Conservation (phyloP, 768 basidiomycete genomes). For the Boletus edulis region DNA sequence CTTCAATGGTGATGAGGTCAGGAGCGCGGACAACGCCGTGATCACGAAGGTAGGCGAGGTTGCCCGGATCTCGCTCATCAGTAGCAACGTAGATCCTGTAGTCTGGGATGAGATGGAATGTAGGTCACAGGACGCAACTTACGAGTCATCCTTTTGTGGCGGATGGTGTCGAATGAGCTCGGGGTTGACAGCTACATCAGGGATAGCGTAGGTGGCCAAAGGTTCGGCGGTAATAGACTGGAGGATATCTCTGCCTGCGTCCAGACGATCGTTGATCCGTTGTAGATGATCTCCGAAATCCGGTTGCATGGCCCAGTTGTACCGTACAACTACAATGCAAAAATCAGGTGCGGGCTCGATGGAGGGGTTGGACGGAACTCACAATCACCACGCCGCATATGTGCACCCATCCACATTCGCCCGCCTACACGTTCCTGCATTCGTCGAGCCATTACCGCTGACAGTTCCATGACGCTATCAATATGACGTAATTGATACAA, state of each 20-base stretch:
- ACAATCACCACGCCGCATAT: conserved; percentile 47
- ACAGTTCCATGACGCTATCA: conserved; percentile 28
- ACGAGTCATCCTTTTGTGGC: conserved; percentile 24
- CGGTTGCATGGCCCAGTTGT: conserved; percentile 36
- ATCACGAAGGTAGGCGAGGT: conserved; percentile 32
- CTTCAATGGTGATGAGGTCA: conserved; percentile 43
- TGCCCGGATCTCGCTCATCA: conserved; percentile 40
- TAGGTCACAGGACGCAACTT: neutral
- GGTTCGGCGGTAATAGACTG: conserved; percentile 15
- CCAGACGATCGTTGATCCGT: conserved; percentile 31
- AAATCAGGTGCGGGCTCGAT: neutral
- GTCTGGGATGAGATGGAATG: conserved; percentile 4
- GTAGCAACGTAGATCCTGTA: conserved; percentile 36
- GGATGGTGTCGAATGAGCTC: conserved; percentile 13
- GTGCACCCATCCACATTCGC: conserved; percentile 41
- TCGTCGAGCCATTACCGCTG: conserved; percentile 29
- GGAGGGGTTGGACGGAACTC: conserved; percentile 6
- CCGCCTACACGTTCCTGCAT: conserved; percentile 32
- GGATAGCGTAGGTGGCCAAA: conserved; percentile 21
- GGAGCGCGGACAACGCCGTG: conserved; percentile 38
- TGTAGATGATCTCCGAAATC: conserved; percentile 35
- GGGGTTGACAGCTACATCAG: conserved; percentile 16
- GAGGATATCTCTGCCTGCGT: conserved; percentile 20
- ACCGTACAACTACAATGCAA: conserved; percentile 25
- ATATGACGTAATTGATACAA: conserved; percentile 30